Evolutionary conservation across 176 grass and related monocot species (phyloP), one percentile per base, ranked within the genome.

Genomic region (Phragmites australis): DNA sequence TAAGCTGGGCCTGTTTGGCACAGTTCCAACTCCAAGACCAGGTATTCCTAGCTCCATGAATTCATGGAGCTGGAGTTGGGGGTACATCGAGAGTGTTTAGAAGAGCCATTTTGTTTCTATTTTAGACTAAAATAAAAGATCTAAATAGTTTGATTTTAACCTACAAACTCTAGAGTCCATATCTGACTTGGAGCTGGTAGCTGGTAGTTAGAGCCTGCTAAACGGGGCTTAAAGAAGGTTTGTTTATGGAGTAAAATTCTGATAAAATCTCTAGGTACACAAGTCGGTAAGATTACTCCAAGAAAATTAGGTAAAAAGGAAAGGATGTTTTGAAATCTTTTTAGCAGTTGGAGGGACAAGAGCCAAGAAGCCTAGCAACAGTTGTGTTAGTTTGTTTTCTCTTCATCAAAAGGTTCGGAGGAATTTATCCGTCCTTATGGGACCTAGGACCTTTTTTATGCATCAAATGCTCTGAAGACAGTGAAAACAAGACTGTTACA

Each of bases 381-480:
- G 16, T 16, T 55, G 67, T 44, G 22, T 52, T 23, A 70, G 31
- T 62, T 76, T 62, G 27, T 47, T 72, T 10, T 72, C 57, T 40
- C 30, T 40, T 12, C 16, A 7, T 58, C 40, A 3, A 43, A 65
- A 68, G 43, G 12, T 57, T 81, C 58, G 7, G 31, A 74, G 53
- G 29, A 74, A n/a, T 79, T 50, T 32, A 32, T n/a, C 22, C 12
- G 59, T 31, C 7, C 41, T 2, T 29, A 12, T 23, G 11, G 54
- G 22, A 29, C 40, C 10, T 22, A 21, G 19, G 21, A 23, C 39
- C 63, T 58, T 49, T 66, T 32, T 21, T 58, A 43, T 26, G 2
- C 32, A 13, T 56, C 15, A n/a, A 41, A 78, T 83, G 58, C 18
- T 73, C 57, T 65, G 39, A 65, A 72, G 8, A 23, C 49, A 39